Base-by-base conservation (phyloP, 352 stramenopile genomes). In the Globisporangium okanoganense region DNA sequence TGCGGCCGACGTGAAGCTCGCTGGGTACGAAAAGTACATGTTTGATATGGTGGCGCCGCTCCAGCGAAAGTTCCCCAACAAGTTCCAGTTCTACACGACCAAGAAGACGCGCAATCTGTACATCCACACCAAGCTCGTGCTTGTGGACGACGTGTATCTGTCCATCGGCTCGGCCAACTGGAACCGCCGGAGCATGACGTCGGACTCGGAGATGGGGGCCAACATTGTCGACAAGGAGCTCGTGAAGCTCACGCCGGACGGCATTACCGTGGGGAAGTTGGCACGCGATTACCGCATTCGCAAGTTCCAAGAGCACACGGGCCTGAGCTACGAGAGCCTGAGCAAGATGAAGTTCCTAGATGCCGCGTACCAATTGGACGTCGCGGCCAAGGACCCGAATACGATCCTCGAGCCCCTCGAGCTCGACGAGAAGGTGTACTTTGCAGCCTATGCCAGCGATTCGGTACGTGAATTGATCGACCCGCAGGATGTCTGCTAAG, bases 101-200 rank as follows among this genome's bases (percentile, higher is more conserved):
- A 78, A 82, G 29, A n/a, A 36, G 22, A 31, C 56, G 70, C 7
- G 45, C 70, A 4, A 54, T 87, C n/a, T 85, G 29, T 33, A 84
- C 69, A 58, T 87, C 13, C 76, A 88, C 64, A 80, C 63, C 25
- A 88, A 88, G 51, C 57, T 77, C 7, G 61, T 87, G 48, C 47
- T 88, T 55, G 25, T 65, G 44, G 41, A 60, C 52, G 31, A 65
- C 43, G 14, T 56, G 58, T 38, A 43, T 43, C 41, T 41, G 5
- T 12, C 60, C 31, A 16, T 65, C 22, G 60, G 60, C 31, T 90
- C 78, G 3, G 69, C 70, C 24, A 90, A 90, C 65, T 90, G 78
- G 81, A 88, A 90, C 56, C 67, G 74, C 3, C 76, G 73, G 48
- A 80, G 77, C 47, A 86, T 86, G 74, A 87, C 75, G 8, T 76